Base-by-base conservation (phyloP, 2,329 filamentous ascomycete genomes). In the Blastomyces gilchristii region DNA sequence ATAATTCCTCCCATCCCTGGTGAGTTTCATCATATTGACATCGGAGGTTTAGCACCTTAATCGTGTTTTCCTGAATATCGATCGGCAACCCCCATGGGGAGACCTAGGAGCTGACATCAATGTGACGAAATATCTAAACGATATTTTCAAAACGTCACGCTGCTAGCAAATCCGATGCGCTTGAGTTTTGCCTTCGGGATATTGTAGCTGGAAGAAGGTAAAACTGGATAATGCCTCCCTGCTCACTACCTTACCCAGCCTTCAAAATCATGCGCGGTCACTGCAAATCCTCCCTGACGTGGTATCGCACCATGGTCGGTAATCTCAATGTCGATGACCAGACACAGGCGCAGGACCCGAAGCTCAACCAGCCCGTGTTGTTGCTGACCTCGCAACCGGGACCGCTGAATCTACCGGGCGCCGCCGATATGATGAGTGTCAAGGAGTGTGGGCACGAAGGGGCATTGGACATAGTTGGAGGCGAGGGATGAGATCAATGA, bases 401-500 rank as follows among this genome's bases (percentile, higher is more conserved):
- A 7, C 53, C 41, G 45, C 54, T 64, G 22, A 60, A 25, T 6
- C 22, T 45, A 16, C 45, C 31, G 63, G 67, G 58, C 16, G 54
- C 60, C 34, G 61, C 56, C 2, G 65, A 64, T 41, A 59, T 65
- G 58, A 67, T 69, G 61, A 67, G 59, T 4, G 54, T 70, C 6
- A 65, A 66, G 43, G 43, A 59, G 14, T 22, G 65, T 69, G 8
- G 63, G 63, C n/a, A 67, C 60, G 3, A 37, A 49, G 5, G 68
- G 70, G 0, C 70, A 71, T 64, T 71, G 69, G 69, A 22, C n/a
- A 22, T 22, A 22, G 61, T 41, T 71, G 34, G 70, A 71, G 62
- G 65, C 62, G 16, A 64, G 61, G 18, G 67, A 71, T 59, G 69
- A 71, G 49, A 58, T 69, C 5, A 71, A 71, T 64, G 31, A 18